Base-by-base conservation (phyloP, 2,329 filamentous ascomycete species). In the Hyphodiscus sp. region DNA sequence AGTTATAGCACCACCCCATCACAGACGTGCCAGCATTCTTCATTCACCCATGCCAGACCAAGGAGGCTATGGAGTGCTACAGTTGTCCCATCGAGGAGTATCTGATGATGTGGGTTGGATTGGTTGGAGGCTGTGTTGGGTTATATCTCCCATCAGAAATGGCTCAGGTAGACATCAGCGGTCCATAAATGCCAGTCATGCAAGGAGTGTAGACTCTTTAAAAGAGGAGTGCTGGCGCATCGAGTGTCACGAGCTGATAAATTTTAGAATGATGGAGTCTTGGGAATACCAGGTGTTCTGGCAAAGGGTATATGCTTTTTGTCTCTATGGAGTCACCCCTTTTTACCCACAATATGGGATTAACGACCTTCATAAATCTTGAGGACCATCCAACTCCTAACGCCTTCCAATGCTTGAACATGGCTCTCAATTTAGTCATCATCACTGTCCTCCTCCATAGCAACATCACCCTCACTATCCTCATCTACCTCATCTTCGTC, bases 1-100 rank as follows among this genome's bases (percentile, higher is more conserved):
- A 9, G 26, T 41, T 19, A 26, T 49, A 69, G 67, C 65, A 63
- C 70, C 91, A 97, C 76, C 92, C 94, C 50, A 71, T 88, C 55
- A 89, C 84, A 54, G 87, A 86, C 50, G 71, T 85, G 54, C 89
- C 91, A 42, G 81, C 83, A 48, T 96, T 92, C 71, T 96, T 96
- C 71, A 79, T 97, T 63, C 94, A 99, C 73, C 92, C 94, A 20
- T 97, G 94, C 72, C 82, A 89, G 68, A 88, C 94, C 9, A 87
- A 87, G 52, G 86, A 92, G 60, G 87, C 88, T 50, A 87, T 97
- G 79, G 75, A 76, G 61, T 75, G 74, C 49, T 83, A 90, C 64
- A 58, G 65, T 42, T 83, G 81, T 63, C 70, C 76, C 67, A 74
- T 76, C 68, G 71, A 84, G 64, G 77, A 85, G 63, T 97, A 97